Conservation (phyloP, 164 flowering plant species). For the Dillenia suffruticosa region DNA sequence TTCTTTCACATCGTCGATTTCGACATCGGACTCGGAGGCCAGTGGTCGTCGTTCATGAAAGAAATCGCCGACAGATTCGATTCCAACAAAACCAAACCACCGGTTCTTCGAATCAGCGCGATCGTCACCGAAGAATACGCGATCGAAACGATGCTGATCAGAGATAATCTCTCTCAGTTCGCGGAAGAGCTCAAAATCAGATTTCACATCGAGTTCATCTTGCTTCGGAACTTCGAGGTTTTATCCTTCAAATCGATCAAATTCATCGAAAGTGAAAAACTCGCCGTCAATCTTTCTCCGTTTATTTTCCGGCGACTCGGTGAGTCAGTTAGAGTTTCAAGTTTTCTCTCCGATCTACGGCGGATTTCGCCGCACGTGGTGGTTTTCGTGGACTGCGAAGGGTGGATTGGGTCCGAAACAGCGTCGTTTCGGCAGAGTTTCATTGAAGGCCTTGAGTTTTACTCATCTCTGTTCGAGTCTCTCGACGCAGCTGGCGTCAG, state of each 20-base stretch:
- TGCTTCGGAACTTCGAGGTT: conserved; percentile 39
- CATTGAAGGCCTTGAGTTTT: conserved; percentile 59
- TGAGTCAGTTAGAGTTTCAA: conserved; percentile 15
- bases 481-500: conserved; percentile 52
- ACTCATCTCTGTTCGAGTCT: conserved; percentile 68
- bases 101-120: conserved; percentile 61
- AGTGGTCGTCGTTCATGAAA: conserved; percentile 81
- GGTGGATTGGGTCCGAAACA: conserved; percentile 32
- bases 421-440: conserved; percentile 50
- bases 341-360: conserved; percentile 51
- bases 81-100: conserved; percentile 16
- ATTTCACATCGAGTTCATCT: conserved; percentile 59
- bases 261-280: conserved; percentile 54
- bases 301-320: conserved; percentile 44
- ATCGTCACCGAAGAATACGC: conserved; percentile 56
- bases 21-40: conserved; percentile 85
- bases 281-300: conserved; percentile 58
- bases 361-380: conserved; percentile 46
- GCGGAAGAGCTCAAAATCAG: conserved; percentile 60
- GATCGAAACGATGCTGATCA: conserved; percentile 46
- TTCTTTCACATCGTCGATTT: conserved; percentile 72
- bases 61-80: conserved; percentile 53
- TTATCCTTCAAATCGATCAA: conserved; percentile 48
- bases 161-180: conserved; percentile 62
- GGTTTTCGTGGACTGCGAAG: conserved; percentile 63